Conservation (phyloP, 345 rosid species). For the Eucalyptus brandiana region DNA sequence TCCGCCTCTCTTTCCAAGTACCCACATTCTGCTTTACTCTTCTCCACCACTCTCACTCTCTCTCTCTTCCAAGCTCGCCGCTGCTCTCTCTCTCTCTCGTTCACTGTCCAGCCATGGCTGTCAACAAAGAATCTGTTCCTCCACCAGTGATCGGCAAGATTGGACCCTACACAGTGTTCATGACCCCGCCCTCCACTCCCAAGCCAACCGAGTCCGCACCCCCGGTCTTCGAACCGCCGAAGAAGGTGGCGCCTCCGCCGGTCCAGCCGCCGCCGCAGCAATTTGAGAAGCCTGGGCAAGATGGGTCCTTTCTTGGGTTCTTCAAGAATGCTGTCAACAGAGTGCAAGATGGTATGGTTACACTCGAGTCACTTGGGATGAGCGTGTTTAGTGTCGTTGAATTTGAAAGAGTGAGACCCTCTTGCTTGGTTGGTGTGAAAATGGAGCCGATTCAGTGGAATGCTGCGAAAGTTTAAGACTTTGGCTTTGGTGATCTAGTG, state of each 20-base stretch:
- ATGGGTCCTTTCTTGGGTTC: constrained; percentile 53
- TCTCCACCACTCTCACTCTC: not conserved
- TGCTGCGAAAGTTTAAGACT: not conserved
- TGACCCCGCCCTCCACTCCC: constrained; percentile 95
- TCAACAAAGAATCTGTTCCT: constrained; percentile 60
- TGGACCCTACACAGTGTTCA: constrained; percentile 97
- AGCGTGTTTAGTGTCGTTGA: not conserved
- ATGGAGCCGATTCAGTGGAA: not conserved
- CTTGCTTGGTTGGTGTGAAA: not conserved
- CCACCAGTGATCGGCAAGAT: constrained; percentile 94
- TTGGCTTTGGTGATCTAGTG: not conserved
- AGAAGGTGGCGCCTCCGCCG: constrained; percentile 21
- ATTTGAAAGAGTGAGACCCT: not conserved
- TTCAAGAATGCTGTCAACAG: constrained; percentile 60
- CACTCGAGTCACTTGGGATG: not conserved
- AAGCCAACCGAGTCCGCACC: constrained; percentile 33
- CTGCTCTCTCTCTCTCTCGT: not conserved
- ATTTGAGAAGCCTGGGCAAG: constrained; percentile 27
- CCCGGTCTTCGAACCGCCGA: not conserved
- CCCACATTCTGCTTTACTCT: not conserved
- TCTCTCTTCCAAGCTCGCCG: not conserved
- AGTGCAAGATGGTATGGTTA: constrained; percentile 64
- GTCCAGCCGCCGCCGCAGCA: constrained; percentile 62
- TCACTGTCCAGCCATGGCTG: constrained; percentile 43
- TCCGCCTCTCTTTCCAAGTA: not conserved